Conservation (phyloP, 257 asterid species). For the Hygrophila difformis region DNA sequence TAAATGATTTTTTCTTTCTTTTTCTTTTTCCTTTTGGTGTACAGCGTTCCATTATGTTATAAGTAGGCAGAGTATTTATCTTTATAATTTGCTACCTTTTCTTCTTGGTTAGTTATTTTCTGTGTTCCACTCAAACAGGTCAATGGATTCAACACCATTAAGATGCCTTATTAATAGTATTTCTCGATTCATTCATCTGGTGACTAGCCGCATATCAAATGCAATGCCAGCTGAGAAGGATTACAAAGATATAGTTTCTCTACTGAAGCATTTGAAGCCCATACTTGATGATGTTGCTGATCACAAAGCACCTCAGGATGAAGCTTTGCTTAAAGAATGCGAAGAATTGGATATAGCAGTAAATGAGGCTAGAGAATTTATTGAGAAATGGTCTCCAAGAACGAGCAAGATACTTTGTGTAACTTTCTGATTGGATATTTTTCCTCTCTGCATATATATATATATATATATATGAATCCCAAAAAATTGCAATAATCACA, state of each 20-base stretch:
- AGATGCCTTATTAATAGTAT: slow-evolving; percentile 80
- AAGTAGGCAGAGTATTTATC: too few relatives aligned
- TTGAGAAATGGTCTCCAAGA: slow-evolving; percentile 86
- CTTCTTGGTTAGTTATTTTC: too few relatives aligned
- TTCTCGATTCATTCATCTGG: slow-evolving; percentile 85
- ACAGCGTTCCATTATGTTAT: too few relatives aligned
- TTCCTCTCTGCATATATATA: too few relatives aligned
- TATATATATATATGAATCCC: too few relatives aligned
- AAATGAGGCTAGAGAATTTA: slow-evolving; percentile 78
- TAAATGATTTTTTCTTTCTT: too few relatives aligned
- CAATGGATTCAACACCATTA: slow-evolving; percentile 64
- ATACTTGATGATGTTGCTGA: slow-evolving; percentile 50
- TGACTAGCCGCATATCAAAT: slow-evolving; percentile 49
- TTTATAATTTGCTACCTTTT: too few relatives aligned
- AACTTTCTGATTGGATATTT: slow-evolving; percentile 14
- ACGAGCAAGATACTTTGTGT: slow-evolving; percentile 88
- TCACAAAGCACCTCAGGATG: slow-evolving; percentile 37
- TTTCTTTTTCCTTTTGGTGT: too few relatives aligned
- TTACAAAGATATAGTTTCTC: slow-evolving; percentile 39
- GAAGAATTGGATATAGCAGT: slow-evolving; percentile 73
- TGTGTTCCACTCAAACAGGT: slow-evolving; percentile 32
- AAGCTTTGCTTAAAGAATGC: slow-evolving; percentile 42
- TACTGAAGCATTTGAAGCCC: slow-evolving; percentile 67
- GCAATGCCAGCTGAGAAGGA: slow-evolving; percentile 61
- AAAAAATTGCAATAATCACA: too few relatives aligned